Percentiles rank a stretch among this genome's conserved stretches.
Evolutionary conservation across 2,329 filamentous ascomycete genomes (phyloP).

Genomic region (Ophiosphaerella korrae): DNA sequence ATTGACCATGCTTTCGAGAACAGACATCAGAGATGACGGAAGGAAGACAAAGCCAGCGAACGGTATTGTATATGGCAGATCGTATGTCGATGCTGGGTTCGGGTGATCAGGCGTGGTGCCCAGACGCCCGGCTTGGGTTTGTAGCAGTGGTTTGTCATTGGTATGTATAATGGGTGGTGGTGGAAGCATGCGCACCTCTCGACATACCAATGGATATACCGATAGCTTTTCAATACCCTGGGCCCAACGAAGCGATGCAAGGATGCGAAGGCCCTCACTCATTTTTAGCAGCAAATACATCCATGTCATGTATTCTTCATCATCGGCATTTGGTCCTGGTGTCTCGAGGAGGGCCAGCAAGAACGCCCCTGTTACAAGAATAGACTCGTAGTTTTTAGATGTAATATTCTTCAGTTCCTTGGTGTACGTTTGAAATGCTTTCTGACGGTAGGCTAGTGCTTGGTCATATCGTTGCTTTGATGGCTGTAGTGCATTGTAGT

Average conservation of each 20-base stretch:
- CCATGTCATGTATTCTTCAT: slow-evolving; percentile 28
- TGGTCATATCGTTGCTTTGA: slow-evolving; percentile 16
- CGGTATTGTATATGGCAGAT: slow-evolving; percentile 5
- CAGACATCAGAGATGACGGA: slow-evolving; percentile 30
- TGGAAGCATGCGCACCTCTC: slow-evolving; percentile 34
- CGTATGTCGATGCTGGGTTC: slow-evolving; percentile 34
- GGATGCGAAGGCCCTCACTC: slow-evolving; percentile 38
- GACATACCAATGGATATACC: slow-evolving; percentile 34
- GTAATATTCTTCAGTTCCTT: slow-evolving; percentile 36
- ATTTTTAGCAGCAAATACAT: slow-evolving; percentile 31
- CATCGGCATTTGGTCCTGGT: slow-evolving; percentile 9
- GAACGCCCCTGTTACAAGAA: slow-evolving; percentile 33
- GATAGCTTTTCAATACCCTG: slow-evolving; percentile 40
- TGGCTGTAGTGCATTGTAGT: slow-evolving; percentile 20
- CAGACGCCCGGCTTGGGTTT: slow-evolving; percentile 11
- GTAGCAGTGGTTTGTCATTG: slow-evolving; percentile 14
- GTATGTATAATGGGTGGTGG: slow-evolving; percentile 27
- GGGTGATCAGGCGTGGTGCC: slow-evolving; percentile 29
- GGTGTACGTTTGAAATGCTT: slow-evolving; percentile 32
- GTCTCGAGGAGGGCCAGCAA: slow-evolving; percentile 27
- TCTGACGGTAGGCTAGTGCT: slow-evolving; percentile 33
- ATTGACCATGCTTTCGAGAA: slow-evolving; percentile 24
- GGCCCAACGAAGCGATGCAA: slow-evolving; percentile 37
- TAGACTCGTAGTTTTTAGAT: slow-evolving; percentile 37
- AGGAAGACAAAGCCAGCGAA: slow-evolving; percentile 29